Percentiles rank a stretch among this genome's conserved stretches.
Evolutionary conservation across 129 eudicot species (phyloP).

Genomic region (Flaveria trinervia): DNA sequence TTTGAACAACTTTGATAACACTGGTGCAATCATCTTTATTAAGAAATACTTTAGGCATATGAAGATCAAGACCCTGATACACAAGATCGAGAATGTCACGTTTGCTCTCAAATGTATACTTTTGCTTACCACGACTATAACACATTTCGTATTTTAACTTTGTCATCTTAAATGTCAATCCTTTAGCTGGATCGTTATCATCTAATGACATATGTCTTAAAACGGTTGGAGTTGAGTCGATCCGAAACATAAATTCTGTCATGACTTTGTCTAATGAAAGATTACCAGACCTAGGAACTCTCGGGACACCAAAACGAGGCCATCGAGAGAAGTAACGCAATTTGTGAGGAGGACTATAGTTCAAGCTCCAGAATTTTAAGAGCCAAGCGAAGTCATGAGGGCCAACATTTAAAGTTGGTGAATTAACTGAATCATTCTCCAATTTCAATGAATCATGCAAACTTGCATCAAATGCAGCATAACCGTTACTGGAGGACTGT

Average conservation of each 20-base stretch:
- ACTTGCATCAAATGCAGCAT: slow-evolving; percentile 45
- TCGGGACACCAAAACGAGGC: slow-evolving; percentile 96
- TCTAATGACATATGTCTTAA: slow-evolving; percentile 83
- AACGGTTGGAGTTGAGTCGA: slow-evolving; percentile 83
- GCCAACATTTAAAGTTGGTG: slow-evolving; percentile 72
- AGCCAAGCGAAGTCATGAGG: slow-evolving; percentile 98
- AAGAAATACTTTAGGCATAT: slow-evolving; percentile 78
- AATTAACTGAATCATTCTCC: slow-evolving; percentile 40
- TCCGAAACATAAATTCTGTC: slow-evolving; percentile 95
- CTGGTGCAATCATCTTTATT: slow-evolving; percentile 71
- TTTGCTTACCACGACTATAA: slow-evolving; percentile 83
- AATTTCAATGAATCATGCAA: slow-evolving; percentile 39
- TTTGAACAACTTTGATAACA: slow-evolving; percentile 66
- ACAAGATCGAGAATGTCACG: slow-evolving; percentile 93
- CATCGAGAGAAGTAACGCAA: slow-evolving; percentile 86
- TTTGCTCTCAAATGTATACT: slow-evolving; percentile 79
- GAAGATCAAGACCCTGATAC: slow-evolving; percentile 94
- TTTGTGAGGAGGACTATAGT: slow-evolving; percentile 85
- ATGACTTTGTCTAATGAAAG: slow-evolving; percentile 88
- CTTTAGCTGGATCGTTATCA: slow-evolving; percentile 95
- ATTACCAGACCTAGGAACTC: slow-evolving; percentile 93
- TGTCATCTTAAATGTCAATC: slow-evolving; percentile 76
- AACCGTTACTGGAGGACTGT: slow-evolving; percentile 44
- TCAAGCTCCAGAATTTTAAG: slow-evolving; percentile 80
- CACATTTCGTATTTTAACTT: slow-evolving; percentile 81